Evolutionary conservation across 768 basidiomycete species (phyloP).

Genomic region (Amanita jacksonii): DNA sequence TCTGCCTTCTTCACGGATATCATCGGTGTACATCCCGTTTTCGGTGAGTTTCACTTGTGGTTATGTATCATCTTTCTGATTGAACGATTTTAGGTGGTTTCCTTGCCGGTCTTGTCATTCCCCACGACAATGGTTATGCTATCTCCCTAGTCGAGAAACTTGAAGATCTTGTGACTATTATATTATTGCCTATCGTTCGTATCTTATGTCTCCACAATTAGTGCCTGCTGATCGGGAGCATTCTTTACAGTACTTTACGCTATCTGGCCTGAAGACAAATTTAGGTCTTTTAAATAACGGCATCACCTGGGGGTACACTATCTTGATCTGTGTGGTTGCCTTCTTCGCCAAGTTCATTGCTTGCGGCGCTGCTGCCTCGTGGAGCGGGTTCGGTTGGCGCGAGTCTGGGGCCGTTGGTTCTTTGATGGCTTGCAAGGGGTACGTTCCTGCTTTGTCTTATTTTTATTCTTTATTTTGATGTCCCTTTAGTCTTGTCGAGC

Average conservation of each 20-base stretch:
- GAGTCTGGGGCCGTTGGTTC: conserved; percentile 78
- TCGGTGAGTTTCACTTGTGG: conserved; percentile 27
- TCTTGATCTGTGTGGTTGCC: conserved; percentile 65
- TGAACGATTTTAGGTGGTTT: conserved; percentile 50
- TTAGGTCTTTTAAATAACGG: conserved; percentile 69
- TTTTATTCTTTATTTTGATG: background rate
- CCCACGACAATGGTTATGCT: conserved; percentile 73
- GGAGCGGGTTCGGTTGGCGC: conserved; percentile 58
- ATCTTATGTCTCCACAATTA: background rate
- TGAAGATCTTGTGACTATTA: conserved; percentile 75
- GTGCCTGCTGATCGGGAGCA: background rate
- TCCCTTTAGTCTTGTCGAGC: conserved; percentile 54
- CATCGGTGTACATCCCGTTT: conserved; percentile 70
- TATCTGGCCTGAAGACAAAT: conserved; percentile 75
- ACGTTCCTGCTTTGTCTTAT: conserved; percentile 13
- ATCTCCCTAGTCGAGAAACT: conserved; percentile 76
- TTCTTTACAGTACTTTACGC: conserved; percentile 15
- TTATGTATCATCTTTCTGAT: conserved; percentile 7
- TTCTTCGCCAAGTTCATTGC: conserved; percentile 76
- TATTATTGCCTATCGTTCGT: conserved; percentile 70
- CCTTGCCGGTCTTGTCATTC: conserved; percentile 73
- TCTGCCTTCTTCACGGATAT: conserved; percentile 83
- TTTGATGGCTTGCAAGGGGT: conserved; percentile 90
- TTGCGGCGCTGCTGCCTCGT: conserved; percentile 50
- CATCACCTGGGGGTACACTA: conserved; percentile 71